Base-by-base conservation (phyloP, 192 early-diverging fungal species). In the Rhizoclosmatium globosum region DNA sequence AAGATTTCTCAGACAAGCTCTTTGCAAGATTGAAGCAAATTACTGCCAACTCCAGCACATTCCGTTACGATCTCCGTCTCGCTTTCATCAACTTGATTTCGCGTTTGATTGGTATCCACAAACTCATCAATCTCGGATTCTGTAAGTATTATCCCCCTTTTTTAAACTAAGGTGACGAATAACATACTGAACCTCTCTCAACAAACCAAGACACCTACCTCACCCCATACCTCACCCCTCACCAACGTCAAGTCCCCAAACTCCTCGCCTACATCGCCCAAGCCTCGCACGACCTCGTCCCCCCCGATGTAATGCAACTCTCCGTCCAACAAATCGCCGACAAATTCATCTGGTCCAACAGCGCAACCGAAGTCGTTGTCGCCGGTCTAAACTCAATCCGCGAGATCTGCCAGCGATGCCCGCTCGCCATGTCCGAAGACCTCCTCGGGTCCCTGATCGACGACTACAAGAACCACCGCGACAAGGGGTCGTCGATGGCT, bases 1-100 rank as follows among this genome's bases (percentile, higher is more conserved):
- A 99, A 87, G 93, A 90, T n/a, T 97, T 98, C 82, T 89, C 92
- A 47, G 98, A 99, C 74, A 95, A 96, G 84, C 86, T 99, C n/a
- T 98, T 98, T 83, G 90, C 93, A 13, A 89, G 93, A 0, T 84
- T 98, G 47, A 86, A 84, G 62, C 82, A 84, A 47, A 83, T 91
- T 9, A 88, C 88, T 0, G 90, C 92, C 9, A 92, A 90, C 21
- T 95, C 94, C 81, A 64, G 70, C 41, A 19, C 72, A 9, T 87
- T 90, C 76, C 93, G 93, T 42, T 98, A 96, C 80, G 96, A 96
- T 79, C 91, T 98, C 47, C 92, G 95, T 50, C 79, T 99, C 67
- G 88, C 94, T 86, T 86, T 95, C 82, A 94, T 99, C 83, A 98
- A 98, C 90, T 86, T 99, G 62, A 92, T 98, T 41, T 94, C 97